These are phyloP conservation scores for Alternaria longipes DNA, from an alignment of 2,329 filamentous ascomycete genomes.

Conservation along the genomic window DNA sequence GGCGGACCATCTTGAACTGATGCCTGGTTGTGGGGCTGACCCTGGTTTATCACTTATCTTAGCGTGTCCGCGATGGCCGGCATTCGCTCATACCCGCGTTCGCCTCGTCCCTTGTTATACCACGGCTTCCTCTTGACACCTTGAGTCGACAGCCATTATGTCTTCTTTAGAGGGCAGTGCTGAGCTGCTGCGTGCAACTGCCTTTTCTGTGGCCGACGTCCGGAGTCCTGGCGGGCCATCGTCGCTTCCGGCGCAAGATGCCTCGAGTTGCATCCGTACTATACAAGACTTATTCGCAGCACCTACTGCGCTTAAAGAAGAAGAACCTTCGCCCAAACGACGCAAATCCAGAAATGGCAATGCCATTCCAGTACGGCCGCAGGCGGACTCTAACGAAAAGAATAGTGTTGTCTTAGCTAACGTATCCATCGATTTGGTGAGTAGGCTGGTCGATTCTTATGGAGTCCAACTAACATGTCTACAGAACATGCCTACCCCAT, in stretches of 20 bases:
- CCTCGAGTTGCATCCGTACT: slow-evolving; percentile 18
- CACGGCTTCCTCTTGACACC: background rate
- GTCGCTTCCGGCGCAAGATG: slow-evolving; percentile 19
- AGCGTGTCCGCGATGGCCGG: slow-evolving; percentile 27
- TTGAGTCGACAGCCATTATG: slow-evolving; percentile 22
- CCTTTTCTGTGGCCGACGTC: background rate
- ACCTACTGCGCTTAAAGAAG: slow-evolving; percentile 3
- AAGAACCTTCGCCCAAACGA: slow-evolving; percentile 38
- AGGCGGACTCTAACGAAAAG: slow-evolving; percentile 19
- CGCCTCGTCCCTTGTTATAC: slow-evolving; percentile 8
- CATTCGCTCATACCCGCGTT: slow-evolving; percentile 18
- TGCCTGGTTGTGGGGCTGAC: slow-evolving; percentile 17
- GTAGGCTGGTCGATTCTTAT: slow-evolving; percentile 8
- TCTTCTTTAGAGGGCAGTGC: slow-evolving; percentile 28
- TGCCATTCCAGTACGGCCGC: background rate
- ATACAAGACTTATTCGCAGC: slow-evolving; percentile 30
- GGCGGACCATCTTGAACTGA: slow-evolving; percentile 3
- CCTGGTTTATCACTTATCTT: slow-evolving; percentile 25
- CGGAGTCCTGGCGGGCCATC: background rate
- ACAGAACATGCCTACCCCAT: slow-evolving; percentile 10
- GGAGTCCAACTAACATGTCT: slow-evolving; percentile 10
- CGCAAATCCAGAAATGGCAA: slow-evolving; percentile 33
- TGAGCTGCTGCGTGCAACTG: slow-evolving; percentile 21
- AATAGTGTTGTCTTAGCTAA: slow-evolving; percentile 44
- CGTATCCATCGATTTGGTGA: slow-evolving; percentile 39